Evolutionary conservation across 192 early-diverging fungal genomes (phyloP).

Genomic region (Coemansia erecta): DNA sequence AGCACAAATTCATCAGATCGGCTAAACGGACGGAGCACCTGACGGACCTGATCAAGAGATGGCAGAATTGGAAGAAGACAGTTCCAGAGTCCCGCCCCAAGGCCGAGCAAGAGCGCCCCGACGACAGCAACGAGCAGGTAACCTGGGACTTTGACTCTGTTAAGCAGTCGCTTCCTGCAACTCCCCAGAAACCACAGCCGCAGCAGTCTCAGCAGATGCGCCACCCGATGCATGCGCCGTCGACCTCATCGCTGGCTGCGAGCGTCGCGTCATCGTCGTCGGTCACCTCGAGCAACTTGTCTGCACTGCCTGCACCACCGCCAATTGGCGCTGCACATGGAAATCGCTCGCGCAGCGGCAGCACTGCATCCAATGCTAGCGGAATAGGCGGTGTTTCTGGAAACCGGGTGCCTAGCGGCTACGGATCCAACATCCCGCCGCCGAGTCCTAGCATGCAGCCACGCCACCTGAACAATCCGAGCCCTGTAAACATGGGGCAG

Average conservation of each 20-base stretch:
- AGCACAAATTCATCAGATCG: slow-evolving; percentile 81
- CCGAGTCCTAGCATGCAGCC: slow-evolving; percentile 47
- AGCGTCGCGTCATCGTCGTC: slow-evolving; percentile 16
- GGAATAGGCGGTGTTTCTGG: slow-evolving; percentile 13
- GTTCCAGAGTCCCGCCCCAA: slow-evolving; percentile 48
- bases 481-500: slow-evolving; percentile 29
- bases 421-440: slow-evolving; percentile 43
- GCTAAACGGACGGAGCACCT: slow-evolving; percentile 84
- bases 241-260: slow-evolving; percentile 17
- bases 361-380: slow-evolving; percentile 48
- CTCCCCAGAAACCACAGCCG: slow-evolving; percentile 30
- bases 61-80: slow-evolving; percentile 74
- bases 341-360: slow-evolving; percentile 50
- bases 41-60: slow-evolving; percentile 79
- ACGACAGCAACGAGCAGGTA: slow-evolving; percentile 32
- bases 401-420: slow-evolving; percentile 29
- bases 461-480: slow-evolving; percentile 42
- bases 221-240: slow-evolving; percentile 9
- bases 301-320: slow-evolving; percentile 49
- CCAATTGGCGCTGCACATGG: slow-evolving; percentile 40
- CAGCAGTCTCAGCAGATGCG: slow-evolving; percentile 10
- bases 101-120: slow-evolving; percentile 16
- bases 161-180: slow-evolving; percentile 39
- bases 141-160: slow-evolving; percentile 52
- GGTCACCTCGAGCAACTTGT: slow-evolving; percentile 22